Evolutionary conservation across 495 filamentous ascomycete species (phyloP), one percentile per base, ranked within the genome.

Genomic region (Daldinia childiae): DNA sequence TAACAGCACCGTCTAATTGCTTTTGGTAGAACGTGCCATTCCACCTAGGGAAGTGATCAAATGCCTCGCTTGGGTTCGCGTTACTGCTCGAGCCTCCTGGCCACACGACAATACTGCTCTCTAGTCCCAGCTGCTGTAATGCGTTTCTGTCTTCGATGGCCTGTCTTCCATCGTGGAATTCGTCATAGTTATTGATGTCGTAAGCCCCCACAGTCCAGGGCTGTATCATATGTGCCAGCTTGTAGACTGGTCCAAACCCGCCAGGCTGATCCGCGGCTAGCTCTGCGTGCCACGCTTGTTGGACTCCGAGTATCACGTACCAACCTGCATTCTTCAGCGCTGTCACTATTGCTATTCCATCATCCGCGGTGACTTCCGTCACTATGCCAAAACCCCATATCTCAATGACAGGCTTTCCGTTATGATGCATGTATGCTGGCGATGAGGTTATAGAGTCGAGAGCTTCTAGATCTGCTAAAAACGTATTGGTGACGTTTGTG

Each of bases 391-490:
- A 74, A 1, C 76, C 77, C 74, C 76, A 78, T 6, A 78, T 67
- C 59, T 77, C 76, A 36, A 79, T 24, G 12, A 78, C 76, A 0
- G 77, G 76, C 41, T 78, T 76, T 4, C 76, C 77, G 11, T 78
- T 59, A 1, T 78, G 74, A 30, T 77, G 72, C 59, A 79, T 73
- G 45, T 79, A 79, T 14, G 77, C 76, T 15, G 64, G 62, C 2
- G 77, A 79, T 2, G 72, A 74, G 50, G 60, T 74, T 24, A 77
- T 66, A 4, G 69, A 64, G 5, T 55, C 59, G 15, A 78, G 62
- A 9, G 62, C 62, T 14, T 43, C 65, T 36, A 76, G 73, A 34
- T 79, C 76, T 5, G 64, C 62, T 8, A 75, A 67, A n/a, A 71
- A 71, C 11, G 67, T 68, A 0, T 59, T 63, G 24, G 69, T 68